phyloP scores from a whole-genome alignment of 805 yeast genomes.

The Candida jianshihensis region DNA sequence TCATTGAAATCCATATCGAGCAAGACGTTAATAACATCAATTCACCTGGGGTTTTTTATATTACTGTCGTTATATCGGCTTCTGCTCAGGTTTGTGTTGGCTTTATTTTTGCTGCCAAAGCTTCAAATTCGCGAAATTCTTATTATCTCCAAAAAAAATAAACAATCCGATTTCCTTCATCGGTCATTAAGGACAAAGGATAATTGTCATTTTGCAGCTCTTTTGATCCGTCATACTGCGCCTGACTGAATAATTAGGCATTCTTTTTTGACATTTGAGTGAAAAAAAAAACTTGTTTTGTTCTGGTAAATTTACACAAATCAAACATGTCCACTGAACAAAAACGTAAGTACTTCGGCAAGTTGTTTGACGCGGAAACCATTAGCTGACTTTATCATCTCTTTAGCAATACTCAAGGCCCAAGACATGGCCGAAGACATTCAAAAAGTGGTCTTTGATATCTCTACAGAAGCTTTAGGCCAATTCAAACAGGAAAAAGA shows the following conservation, averaged over 20 bases:
- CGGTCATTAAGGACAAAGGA: no score
- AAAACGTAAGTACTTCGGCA: neutral
- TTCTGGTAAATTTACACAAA: neutral
- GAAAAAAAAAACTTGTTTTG: neutral
- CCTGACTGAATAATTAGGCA: no score
- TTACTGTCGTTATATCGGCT: no score
- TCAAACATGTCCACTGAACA: neutral
- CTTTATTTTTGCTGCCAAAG: neutral
- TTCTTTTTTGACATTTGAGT: neutral
- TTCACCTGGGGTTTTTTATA: no score
- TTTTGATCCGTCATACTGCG: no score
- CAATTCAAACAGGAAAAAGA: slow-evolving; percentile 47
- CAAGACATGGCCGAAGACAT: slow-evolving; percentile 36
- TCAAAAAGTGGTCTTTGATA: slow-evolving; percentile 41
- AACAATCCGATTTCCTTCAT: neutral
- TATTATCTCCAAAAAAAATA: neutral
- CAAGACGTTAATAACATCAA: neutral
- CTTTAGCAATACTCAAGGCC: slow-evolving; percentile 20
- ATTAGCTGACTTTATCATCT: neutral
- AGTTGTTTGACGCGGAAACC: neutral
- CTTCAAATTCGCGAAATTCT: neutral
- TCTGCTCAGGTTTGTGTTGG: neutral
- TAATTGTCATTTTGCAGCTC: no score
- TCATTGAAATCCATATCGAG: slow-evolving; percentile 12
- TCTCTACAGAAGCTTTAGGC: slow-evolving; percentile 39